phyloP scores from a whole-genome alignment of 345 rosid genomes.

The Moringa oleifera region DNA sequence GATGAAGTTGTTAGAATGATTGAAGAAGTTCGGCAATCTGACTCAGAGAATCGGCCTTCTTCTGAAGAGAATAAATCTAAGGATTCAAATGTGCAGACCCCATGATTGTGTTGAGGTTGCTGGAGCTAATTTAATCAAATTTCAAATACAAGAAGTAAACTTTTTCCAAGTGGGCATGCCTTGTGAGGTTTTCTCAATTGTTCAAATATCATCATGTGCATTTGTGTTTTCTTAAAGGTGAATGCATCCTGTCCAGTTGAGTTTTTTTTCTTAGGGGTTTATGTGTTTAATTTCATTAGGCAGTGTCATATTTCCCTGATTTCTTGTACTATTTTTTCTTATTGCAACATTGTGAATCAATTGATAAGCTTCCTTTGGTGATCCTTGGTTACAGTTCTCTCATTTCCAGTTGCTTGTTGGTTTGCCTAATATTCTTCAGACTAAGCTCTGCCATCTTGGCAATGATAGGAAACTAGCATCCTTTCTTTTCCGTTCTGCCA shows the following conservation, averaged over 20 bases:
- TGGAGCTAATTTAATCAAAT: slow-evolving; percentile 4
- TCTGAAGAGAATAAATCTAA: slow-evolving; percentile 75
- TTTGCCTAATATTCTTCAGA: too few species aligned
- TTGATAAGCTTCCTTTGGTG: background rate
- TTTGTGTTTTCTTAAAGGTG: background rate
- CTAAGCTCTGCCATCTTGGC: too few species aligned
- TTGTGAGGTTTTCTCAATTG: background rate
- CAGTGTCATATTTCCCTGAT: background rate
- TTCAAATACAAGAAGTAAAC: background rate
- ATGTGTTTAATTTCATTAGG: background rate
- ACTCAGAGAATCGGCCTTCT: slow-evolving; percentile 75
- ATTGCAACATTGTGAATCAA: background rate
- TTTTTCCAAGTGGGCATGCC: background rate
- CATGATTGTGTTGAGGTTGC: slow-evolving; percentile 26
- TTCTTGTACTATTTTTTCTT: background rate
- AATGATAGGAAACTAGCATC: too few species aligned
- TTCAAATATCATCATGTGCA: background rate
- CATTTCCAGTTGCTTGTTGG: background rate
- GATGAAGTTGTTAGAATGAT: slow-evolving; percentile 75
- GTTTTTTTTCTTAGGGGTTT: background rate
- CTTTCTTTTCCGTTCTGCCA: too few species aligned
- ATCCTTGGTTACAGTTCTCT: background rate
- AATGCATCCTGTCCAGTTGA: background rate
- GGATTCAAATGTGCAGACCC: slow-evolving; percentile 70
- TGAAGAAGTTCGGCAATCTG: slow-evolving; percentile 74